Evolutionary conservation across 805 yeast species (phyloP).

Genomic region (Ogataea paradorogensis): DNA sequence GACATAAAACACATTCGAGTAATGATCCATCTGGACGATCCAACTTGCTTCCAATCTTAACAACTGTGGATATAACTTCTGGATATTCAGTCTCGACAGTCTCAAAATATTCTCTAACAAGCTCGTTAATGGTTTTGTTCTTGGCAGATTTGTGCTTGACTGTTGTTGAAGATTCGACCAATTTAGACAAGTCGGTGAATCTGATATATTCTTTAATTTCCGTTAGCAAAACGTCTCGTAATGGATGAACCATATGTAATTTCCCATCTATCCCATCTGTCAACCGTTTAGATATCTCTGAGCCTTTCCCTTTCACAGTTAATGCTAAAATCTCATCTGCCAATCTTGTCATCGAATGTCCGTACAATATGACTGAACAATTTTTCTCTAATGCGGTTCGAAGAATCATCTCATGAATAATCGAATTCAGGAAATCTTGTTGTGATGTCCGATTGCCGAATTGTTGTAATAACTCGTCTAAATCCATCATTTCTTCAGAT

Average conservation of each 20-base stretch:
- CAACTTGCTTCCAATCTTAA: conserved; percentile 80
- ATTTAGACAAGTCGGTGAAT: conserved; percentile 39
- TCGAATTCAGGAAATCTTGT: conserved; percentile 55
- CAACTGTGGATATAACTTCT: conserved; percentile 88
- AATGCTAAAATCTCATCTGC: conserved; percentile 78
- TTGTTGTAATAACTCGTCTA: conserved; percentile 37
- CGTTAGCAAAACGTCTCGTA: conserved; percentile 68
- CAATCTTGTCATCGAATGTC: conserved; percentile 77
- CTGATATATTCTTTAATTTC: conserved; percentile 61
- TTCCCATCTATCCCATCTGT: conserved; percentile 41
- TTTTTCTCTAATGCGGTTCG: conserved; percentile 42
- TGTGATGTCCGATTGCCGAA: conserved; percentile 56
- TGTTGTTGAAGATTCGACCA: conserved; percentile 23
- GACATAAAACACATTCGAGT: conserved; percentile 54
- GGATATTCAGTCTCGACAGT: conserved; percentile 77
- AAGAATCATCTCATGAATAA: conserved; percentile 46
- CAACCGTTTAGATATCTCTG: conserved; percentile 51
- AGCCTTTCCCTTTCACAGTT: conserved; percentile 85
- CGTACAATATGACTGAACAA: conserved; percentile 62
- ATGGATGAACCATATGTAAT: conserved; percentile 59
- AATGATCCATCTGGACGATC: conserved; percentile 39
- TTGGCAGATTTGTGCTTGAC: conserved; percentile 45
- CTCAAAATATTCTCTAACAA: conserved; percentile 69
- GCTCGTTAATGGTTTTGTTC: conserved; percentile 77
- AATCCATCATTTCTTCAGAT: conserved; percentile 10